A percentile compares a stretch with the other conserved stretches of the same genome.
phyloP scores from a whole-genome alignment of 495 filamentous ascomycete genomes.

The Cercophora scortea region DNA sequence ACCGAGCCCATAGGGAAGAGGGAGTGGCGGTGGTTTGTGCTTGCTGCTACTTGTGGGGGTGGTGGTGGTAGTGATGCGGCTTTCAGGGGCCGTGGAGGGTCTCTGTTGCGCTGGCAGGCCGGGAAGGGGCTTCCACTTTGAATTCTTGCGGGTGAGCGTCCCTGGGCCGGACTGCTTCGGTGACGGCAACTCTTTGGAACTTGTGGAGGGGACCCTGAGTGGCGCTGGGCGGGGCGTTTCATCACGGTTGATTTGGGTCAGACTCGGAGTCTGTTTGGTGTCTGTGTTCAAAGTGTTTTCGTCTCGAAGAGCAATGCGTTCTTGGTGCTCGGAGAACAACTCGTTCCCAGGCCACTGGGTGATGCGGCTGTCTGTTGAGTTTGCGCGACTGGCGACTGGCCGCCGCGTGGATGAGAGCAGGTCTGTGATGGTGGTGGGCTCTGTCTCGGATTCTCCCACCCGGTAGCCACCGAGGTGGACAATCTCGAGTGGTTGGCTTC shows the following conservation, averaged over 20 bases:
- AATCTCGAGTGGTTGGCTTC: constrained; percentile 13
- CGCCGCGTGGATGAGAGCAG: constrained; percentile 1
- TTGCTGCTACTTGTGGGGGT: neutral
- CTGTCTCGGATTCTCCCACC: constrained; percentile 6
- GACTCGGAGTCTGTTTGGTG: neutral
- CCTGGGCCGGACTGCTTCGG: neutral
- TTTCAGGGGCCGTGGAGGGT: neutral
- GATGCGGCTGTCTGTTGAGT: constrained; percentile 17
- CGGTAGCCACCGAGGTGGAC: constrained; percentile 26
- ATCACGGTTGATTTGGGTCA: neutral
- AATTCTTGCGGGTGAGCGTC: constrained; percentile 7
- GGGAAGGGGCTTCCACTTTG: constrained; percentile 19
- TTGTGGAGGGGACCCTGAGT: constrained; percentile 12
- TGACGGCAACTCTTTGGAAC: neutral
- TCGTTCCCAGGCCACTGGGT: constrained; percentile 25
- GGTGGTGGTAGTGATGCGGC: neutral
- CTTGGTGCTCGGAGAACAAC: constrained; percentile 11
- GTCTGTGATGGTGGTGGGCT: constrained; percentile 1
- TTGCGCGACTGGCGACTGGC: constrained; percentile 1
- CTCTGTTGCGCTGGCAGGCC: constrained; percentile 3
- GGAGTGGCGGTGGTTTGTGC: neutral
- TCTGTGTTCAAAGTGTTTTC: neutral
- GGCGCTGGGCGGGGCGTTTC: neutral
- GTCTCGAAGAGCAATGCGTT: neutral
- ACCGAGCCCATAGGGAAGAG: neutral